Evolutionary conservation across 371 early-diverging fungal species (phyloP).

Genomic region (Mortierella sp.): DNA sequence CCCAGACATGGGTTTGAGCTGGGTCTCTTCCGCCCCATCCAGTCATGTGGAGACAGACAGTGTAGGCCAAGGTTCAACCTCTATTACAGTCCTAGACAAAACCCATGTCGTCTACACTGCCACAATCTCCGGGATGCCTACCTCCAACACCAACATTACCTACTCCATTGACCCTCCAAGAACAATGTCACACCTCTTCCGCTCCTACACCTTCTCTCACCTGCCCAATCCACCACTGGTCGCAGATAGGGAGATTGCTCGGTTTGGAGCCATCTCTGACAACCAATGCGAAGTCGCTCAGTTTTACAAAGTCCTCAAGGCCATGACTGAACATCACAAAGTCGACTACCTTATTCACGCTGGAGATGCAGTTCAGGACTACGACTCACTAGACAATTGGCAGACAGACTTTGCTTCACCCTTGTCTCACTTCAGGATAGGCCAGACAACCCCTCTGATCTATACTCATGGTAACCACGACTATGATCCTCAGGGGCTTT

Average conservation of each 20-base stretch:
- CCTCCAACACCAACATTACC: conserved; percentile 50
- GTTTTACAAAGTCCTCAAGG: conserved; percentile 63
- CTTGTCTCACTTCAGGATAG: conserved; percentile 66
- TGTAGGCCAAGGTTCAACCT: conserved; percentile 24
- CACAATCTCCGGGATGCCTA: conserved; percentile 60
- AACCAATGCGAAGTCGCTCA: conserved; percentile 72
- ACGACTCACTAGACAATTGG: conserved; percentile 74
- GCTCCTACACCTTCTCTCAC: conserved; percentile 39
- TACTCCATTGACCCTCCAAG: conserved; percentile 54
- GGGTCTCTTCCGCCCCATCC: conserved; percentile 30
- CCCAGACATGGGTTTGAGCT: conserved; percentile 61
- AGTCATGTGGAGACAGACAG: conserved; percentile 8
- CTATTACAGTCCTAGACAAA: conserved; percentile 57
- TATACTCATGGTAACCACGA: conserved; percentile 87
- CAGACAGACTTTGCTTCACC: conserved; percentile 81
- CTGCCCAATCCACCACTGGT: conserved; percentile 49
- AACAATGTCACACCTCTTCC: conserved; percentile 25
- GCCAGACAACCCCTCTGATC: conserved; percentile 72
- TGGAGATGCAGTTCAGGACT: conserved; percentile 77
- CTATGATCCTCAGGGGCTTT: conserved; percentile 63
- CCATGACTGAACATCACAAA: conserved; percentile 58
- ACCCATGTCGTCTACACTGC: conserved; percentile 67
- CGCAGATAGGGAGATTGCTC: conserved; percentile 59
- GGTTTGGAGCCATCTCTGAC: conserved; percentile 71
- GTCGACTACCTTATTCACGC: conserved; percentile 72